Evolutionary conservation across 1,284 basidiomycete genomes (phyloP).

Genomic region (Boletus sp.): DNA sequence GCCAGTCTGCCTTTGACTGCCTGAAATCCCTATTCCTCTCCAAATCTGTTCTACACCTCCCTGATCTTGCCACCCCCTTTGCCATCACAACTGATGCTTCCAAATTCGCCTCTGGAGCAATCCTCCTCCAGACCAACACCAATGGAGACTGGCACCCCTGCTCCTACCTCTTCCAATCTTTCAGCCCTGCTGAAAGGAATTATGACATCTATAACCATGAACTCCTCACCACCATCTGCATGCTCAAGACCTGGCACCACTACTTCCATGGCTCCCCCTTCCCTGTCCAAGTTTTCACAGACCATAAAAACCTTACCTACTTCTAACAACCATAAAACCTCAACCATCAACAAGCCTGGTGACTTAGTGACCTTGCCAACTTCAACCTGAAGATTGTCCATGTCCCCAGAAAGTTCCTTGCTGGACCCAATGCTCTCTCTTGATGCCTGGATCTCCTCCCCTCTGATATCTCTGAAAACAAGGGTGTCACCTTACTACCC

Average conservation of each 20-base stretch:
- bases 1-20: no score
- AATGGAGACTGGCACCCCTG: neutral
- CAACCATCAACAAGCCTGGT: neutral
- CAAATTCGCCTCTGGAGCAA: no score
- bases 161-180: neutral
- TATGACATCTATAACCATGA: neutral
- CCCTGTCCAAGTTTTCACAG: no score
- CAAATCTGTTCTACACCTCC: no score
- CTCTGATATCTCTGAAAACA: no score
- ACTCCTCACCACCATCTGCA: neutral
- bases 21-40: no score
- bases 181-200: neutral
- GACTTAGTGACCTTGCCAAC: neutral
- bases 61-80: no score
- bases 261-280: neutral
- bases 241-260: neutral
- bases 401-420: neutral
- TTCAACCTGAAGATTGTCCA: neutral
- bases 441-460: no score
- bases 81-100: no score
- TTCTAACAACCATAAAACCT: neutral
- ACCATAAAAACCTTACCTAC: neutral
- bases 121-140: no score
- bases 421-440: neutral
- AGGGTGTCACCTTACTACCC: accelerated